A percentile compares a stretch with the other conserved stretches of the same genome.
Evolutionary conservation across 2,329 filamentous ascomycete species (phyloP).

Genomic region (Podosphaera xanthii): DNA sequence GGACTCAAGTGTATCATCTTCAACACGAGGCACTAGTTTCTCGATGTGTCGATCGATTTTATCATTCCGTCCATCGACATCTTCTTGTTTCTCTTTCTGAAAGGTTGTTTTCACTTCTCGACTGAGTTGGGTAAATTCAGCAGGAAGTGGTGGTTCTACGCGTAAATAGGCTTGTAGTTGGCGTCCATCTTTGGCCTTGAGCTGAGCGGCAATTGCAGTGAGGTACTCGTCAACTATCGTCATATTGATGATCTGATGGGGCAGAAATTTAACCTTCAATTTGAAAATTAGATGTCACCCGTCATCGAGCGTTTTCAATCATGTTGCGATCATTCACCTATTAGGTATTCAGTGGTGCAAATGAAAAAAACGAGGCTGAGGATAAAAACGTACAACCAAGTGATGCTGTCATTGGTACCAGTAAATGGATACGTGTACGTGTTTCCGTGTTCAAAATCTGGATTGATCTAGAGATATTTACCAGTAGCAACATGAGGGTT

Average conservation of each 20-base stretch:
- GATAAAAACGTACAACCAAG: too few relatives aligned
- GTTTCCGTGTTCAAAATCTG: too few relatives aligned
- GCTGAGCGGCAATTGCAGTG: constrained; percentile 33
- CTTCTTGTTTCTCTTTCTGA: not conserved
- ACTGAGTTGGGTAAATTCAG: constrained; percentile 44
- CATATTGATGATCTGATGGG: constrained; percentile 19
- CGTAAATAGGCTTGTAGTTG: constrained; percentile 47
- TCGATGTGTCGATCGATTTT: constrained; percentile 36
- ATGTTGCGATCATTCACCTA: too few relatives aligned
- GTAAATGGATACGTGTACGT: too few relatives aligned
- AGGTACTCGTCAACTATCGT: constrained; percentile 47
- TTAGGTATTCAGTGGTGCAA: too few relatives aligned
- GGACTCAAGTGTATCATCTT: constrained; percentile 30
- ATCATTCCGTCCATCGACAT: constrained; percentile 17
- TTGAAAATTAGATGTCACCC: too few relatives aligned
- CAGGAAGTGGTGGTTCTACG: constrained; percentile 47
- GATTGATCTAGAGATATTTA: too few relatives aligned
- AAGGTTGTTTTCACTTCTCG: constrained; percentile 38
- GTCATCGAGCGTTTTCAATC: too few relatives aligned
- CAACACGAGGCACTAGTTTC: constrained; percentile 37
- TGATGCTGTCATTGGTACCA: too few relatives aligned
- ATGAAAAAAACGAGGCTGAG: too few relatives aligned
- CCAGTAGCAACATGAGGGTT: too few relatives aligned
- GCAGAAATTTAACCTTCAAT: too few relatives aligned
- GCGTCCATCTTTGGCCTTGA: constrained; percentile 39